These are phyloP conservation scores for Microcyclospora tardicrescens DNA, from an alignment of 2,329 filamentous ascomycete species.

Conservation along the genomic window DNA sequence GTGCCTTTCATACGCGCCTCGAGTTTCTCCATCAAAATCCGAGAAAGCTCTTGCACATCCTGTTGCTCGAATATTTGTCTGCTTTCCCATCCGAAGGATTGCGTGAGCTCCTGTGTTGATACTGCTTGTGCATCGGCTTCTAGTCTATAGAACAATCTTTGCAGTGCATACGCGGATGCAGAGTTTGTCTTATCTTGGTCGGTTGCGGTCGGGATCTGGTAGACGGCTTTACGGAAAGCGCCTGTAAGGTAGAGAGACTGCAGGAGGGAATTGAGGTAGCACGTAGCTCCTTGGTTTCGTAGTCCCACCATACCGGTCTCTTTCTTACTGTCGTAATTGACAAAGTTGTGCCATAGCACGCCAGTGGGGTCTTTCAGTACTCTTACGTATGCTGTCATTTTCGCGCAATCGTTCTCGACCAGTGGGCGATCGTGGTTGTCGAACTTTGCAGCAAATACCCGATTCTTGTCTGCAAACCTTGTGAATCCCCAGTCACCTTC, in stretches of 20 bases:
- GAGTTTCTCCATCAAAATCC: constrained; percentile 93
- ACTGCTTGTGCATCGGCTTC: constrained; percentile 78
- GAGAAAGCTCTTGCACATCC: constrained; percentile 91
- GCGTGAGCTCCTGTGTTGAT: constrained; percentile 81
- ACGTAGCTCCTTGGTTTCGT: constrained; percentile 81
- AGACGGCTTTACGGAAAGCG: constrained; percentile 91
- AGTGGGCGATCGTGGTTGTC: constrained; percentile 57
- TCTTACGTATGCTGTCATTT: constrained; percentile 71
- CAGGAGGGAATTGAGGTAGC: constrained; percentile 39
- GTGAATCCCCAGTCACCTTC: constrained; percentile 99
- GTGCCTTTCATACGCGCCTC: constrained; percentile 98
- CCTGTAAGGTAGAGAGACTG: constrained; percentile 47
- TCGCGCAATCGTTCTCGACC: constrained; percentile 62
- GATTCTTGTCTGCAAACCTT: constrained; percentile 78
- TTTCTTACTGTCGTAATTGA: constrained; percentile 97
- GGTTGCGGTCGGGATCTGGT: constrained; percentile 85
- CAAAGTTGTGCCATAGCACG: constrained; percentile 81
- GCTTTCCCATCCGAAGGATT: constrained; percentile 96
- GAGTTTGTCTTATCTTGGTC: constrained; percentile 75
- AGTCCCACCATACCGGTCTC: constrained; percentile 94
- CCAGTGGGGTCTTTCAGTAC: constrained; percentile 79
- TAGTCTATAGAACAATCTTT: constrained; percentile 86
- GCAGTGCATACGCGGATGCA: constrained; percentile 64
- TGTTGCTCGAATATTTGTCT: constrained; percentile 97
- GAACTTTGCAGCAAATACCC: constrained; percentile 69